A percentile compares a stretch with the other conserved stretches of the same genome.
phyloP scores from a whole-genome alignment of 495 filamentous ascomycete species.

The Extremus antarcticus region DNA sequence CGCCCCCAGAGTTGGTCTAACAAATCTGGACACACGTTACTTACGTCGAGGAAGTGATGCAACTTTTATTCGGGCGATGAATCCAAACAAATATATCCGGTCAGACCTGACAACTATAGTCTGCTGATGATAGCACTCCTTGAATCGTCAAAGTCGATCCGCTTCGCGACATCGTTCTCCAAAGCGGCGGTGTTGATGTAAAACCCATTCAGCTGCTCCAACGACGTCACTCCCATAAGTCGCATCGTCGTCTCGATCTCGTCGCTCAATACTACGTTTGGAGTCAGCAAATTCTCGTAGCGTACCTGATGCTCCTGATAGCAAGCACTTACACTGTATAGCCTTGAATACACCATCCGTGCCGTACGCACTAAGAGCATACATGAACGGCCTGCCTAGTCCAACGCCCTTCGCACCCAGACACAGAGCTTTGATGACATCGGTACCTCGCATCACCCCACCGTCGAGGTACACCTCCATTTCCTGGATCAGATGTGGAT shows the following conservation, averaged over 20 bases:
- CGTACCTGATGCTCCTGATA: not conserved
- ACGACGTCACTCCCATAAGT: not conserved
- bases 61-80: too few relatives aligned
- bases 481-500: conserved; percentile 46
- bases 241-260: conserved; percentile 1
- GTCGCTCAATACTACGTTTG: not conserved
- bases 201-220: not conserved
- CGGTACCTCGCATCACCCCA: conserved; percentile 18
- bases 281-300: not conserved
- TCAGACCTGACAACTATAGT: too few relatives aligned
- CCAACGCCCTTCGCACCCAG: conserved; percentile 21
- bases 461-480: conserved; percentile 58
- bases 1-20: too few relatives aligned
- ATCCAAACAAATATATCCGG: too few relatives aligned
- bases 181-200: not conserved
- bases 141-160: not conserved
- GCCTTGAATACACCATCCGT: conserved; percentile 12
- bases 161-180: not conserved
- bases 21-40: too few relatives aligned
- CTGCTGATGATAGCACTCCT: not conserved
- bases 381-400: conserved; percentile 18
- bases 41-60: too few relatives aligned
- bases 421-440: conserved; percentile 19
- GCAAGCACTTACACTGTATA: not conserved
- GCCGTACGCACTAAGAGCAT: conserved; percentile 13